phyloP scores from a whole-genome alignment of 179 eudicot species.

The Heliamphora pulchella region DNA sequence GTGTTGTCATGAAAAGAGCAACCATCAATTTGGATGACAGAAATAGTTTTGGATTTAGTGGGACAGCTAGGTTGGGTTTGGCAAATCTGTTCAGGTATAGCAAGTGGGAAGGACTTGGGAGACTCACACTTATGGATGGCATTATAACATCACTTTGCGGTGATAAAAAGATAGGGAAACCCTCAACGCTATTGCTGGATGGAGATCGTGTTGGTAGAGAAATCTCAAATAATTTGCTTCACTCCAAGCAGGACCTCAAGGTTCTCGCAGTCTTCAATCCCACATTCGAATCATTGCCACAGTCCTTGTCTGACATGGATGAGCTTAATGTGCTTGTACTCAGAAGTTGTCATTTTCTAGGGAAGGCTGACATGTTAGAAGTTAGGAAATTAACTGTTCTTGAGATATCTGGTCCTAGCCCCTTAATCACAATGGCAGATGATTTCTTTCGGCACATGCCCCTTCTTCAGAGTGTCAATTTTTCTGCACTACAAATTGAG shows the following conservation, averaged over 20 bases:
- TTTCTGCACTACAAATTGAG: slow-evolving; percentile 17
- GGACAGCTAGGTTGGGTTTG: slow-evolving; percentile 20
- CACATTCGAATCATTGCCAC: neutral
- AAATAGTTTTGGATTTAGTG: slow-evolving; percentile 6
- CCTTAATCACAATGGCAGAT: neutral
- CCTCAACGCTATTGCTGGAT: slow-evolving; percentile 22
- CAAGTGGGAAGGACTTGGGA: slow-evolving; percentile 20
- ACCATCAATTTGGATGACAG: slow-evolving; percentile 5
- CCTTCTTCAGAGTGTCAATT: slow-evolving; percentile 24
- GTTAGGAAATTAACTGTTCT: slow-evolving; percentile 15
- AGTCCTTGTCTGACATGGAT: neutral
- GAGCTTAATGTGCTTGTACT: slow-evolving; percentile 24
- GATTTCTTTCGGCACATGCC: slow-evolving; percentile 15
- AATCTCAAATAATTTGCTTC: neutral
- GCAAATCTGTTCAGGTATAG: slow-evolving; percentile 14
- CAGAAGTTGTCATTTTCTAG: slow-evolving; percentile 24
- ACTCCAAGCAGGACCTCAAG: slow-evolving; percentile 6
- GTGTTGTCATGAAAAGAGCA: slow-evolving; percentile 13
- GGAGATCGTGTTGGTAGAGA: slow-evolving; percentile 17
- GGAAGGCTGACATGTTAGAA: neutral
- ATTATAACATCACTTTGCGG: slow-evolving; percentile 11
- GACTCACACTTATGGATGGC: slow-evolving; percentile 15
- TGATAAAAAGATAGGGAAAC: slow-evolving; percentile 5
- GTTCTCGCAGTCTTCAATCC: slow-evolving; percentile 24
- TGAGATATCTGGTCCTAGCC: slow-evolving; percentile 28